Percentiles rank a stretch among this genome's conserved stretches.
These are phyloP conservation scores for Somion occarium DNA, from an alignment of 1,284 basidiomycete species.

Conservation along the genomic window DNA sequence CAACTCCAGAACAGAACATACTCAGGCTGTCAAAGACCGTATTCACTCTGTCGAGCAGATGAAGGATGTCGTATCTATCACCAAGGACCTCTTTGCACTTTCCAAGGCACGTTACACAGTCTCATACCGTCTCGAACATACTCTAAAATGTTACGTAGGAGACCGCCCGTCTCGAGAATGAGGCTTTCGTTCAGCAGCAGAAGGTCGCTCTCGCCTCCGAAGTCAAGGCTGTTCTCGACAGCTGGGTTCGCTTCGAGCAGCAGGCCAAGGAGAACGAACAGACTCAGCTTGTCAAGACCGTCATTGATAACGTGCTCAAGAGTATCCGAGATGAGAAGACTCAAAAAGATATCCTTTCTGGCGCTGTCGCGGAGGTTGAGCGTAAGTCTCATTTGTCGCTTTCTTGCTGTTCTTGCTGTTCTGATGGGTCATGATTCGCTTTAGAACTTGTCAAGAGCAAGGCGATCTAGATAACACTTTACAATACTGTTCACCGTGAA, in stretches of 20 bases:
- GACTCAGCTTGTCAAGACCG: constrained; percentile 80
- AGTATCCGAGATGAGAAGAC: constrained; percentile 87
- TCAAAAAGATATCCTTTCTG: constrained; percentile 86
- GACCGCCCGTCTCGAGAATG: constrained; percentile 87
- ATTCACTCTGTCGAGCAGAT: constrained; percentile 89
- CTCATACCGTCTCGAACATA: not conserved
- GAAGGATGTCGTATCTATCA: constrained; percentile 92
- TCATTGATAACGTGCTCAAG: constrained; percentile 85
- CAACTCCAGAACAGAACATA: constrained; percentile 84
- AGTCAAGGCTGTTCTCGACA: constrained; percentile 93
- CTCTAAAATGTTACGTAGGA: constrained; percentile 46
- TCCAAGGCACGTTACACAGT: constrained; percentile 67
- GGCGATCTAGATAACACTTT: constrained; percentile 42
- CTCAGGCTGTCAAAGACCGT: constrained; percentile 88
- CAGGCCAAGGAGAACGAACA: constrained; percentile 97
- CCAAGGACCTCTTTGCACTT: constrained; percentile 86
- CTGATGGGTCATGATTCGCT: constrained; percentile 12
- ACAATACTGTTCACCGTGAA: not conserved
- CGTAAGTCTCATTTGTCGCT: constrained; percentile 51
- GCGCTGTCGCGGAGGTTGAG: constrained; percentile 89
- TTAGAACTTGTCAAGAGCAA: constrained; percentile 69
- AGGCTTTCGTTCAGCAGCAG: constrained; percentile 90
- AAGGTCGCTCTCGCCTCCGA: constrained; percentile 85
- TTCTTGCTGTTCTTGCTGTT: not conserved
- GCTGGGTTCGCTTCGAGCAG: constrained; percentile 98